Base-by-base conservation (phyloP, 768 basidiomycete genomes). In the Pleurotus platypus region DNA sequence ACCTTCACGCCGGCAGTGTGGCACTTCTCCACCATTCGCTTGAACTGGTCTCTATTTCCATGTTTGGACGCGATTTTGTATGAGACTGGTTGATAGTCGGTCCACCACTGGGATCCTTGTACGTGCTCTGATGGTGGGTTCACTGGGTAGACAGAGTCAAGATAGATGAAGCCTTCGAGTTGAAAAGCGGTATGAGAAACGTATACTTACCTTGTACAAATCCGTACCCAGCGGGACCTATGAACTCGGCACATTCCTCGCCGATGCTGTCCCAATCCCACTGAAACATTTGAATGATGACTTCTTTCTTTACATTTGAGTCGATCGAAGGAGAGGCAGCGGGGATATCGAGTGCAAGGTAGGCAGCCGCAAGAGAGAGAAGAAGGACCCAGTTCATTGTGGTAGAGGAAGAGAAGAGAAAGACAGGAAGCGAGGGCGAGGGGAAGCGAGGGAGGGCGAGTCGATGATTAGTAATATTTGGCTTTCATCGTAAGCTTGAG, bases 221-320 rank as follows among this genome's bases (percentile, higher is more conserved):
- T 5, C 85, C 86, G 63, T 88, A 81, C 11, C 85, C 85, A n/a
- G 82, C 79, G 2, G 86, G 85, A 0, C 87, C 86, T 39, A 89
- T 75, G 64, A 86, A 87, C 47, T 72, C 72, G 5, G 76, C 80
- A 68, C 87, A 89, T 66, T 89, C 87, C 2, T 75, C 63, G 0
- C 85, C 86, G 46, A 89, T 64, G 59, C 82, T 79, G 57, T 75
- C 72, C 81, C 81, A 83, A 9, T 64, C 77, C 86, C 87, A 88
- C 63, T 86, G 77, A 63, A 88, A 89, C 79, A 89, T 82, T 67
- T 87, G 84, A 9, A 83, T 76, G 63, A 88, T 86, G 58, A 87
- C 84, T 2, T 66, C 70, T 57, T 79, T 80, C 42, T 55, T 11
- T 8, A 35, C 30, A 35, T 3, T 8, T 11, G 30, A 35, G 30